Evolutionary conservation across 1,139 yeast species (phyloP), one percentile per base, ranked within the genome.

Genomic region (Geotrichum citri-aurantii): DNA sequence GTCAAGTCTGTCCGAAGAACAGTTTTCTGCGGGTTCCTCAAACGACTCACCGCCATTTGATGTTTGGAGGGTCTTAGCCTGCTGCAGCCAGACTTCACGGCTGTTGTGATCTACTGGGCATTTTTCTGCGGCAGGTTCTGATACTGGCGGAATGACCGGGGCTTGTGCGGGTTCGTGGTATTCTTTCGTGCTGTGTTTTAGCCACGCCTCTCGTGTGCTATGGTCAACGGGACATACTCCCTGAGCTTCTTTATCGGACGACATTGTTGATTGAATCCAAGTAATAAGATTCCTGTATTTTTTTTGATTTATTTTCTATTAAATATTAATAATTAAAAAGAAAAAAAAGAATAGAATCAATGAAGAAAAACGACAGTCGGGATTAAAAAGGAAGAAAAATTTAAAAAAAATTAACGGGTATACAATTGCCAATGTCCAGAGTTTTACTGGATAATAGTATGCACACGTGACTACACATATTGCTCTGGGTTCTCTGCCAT

Each of bases 31-130:
- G 3, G 52, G 48, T 12, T 23, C 11, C 40, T 54, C 58, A 51
- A 55, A 57, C 8, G 58, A 51, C 40, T 54, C 62, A 11, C 64
- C 65, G 24, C 67, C 59, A 51, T 62, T 59, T n/a, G 59, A 56
- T 17, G 59, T 47, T 37, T 54, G 42, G 27, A 59, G 53, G 40
- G 50, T 31, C 27, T 50, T 56, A 40, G 57, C 59, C 48, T 78
- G 77, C 47, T 73, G 71, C n/a, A 80, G 67, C 91, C 91, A 86
- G 11, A 76, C 77, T 31, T 77, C 78, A 59, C 88, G 75, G 3
- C 71, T 63, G n/a, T 61, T 62, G 58, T 71, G 74, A 63, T 71
- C 73, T 8, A 71, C 73, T 5, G 75, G 75, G 55, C 75, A 71
- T 56, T 63, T 67, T 1, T 64, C 66, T 5, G 56, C 61, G 23